Evolutionary conservation across 1,139 yeast genomes (phyloP), one percentile per base, ranked within the genome.

Genomic region (Protomyces inouyei): DNA sequence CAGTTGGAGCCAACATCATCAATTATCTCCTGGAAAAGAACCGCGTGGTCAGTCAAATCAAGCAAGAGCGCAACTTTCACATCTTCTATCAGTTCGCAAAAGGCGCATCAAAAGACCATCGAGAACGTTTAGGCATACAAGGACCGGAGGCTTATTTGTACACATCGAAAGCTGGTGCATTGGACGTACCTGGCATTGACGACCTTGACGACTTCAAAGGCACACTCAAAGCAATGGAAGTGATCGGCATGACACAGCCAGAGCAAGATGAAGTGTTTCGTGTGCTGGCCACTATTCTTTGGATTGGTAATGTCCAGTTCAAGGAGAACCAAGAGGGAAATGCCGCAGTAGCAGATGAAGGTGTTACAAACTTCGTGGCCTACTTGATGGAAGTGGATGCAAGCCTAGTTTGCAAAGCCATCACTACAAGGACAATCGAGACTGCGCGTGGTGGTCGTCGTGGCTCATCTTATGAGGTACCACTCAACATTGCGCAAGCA

Each of bases 81-180:
- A 95, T 95, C 66, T 95, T 95, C 75, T 95, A 95, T 74, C 99
- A 95, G 77, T 87, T 89, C 74, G 88, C 98, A 18, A 95, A 93
- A 74, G 89, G 89, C 68, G 96, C 97, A 16, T 85, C 92, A 14
- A 91, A 91, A 36, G 82, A 82, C 67, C 92, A 93, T 74, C 86
- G 96, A 73, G 91, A 89, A 71, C 79, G 77, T 55, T 92, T 79
- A 74, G 98, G 98, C 60, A 85, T 95, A 66, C 98, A 92, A 76
- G 85, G 86, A 40, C 98, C 98, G 0, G 98, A 93, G 72, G 85
- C 93, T 61, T 95, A 95, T 75, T 76, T 87, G 28, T 95, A 93
- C 74, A 93, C 98, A 0, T 86, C 95, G 1, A 87, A 87, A 2
- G 86, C 96, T 12, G 86, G 88, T 61, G 92, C 98, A 76, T 87